Evolutionary conservation across 2,329 filamentous ascomycete species (phyloP).

Genomic region (Aspergillus clavatus): DNA sequence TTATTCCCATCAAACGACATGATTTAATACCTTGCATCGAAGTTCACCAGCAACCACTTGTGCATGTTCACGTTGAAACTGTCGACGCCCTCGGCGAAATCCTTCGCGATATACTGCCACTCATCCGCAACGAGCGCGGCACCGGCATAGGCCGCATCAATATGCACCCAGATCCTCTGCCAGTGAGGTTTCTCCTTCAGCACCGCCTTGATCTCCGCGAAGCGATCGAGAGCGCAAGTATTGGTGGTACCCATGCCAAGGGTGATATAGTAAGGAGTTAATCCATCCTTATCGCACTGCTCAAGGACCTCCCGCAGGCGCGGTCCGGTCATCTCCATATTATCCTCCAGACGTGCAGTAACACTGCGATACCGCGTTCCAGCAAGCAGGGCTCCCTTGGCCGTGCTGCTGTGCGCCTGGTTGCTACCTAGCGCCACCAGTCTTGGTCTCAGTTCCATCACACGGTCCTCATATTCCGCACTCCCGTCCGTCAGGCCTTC

Average conservation of each 20-base stretch:
- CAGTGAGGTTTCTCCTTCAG: slow-evolving; percentile 42
- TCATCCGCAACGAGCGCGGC: slow-evolving; percentile 78
- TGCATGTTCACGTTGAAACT: slow-evolving; percentile 95
- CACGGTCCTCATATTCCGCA: slow-evolving; percentile 63
- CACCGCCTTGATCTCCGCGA: slow-evolving; percentile 61
- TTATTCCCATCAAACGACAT: neutral
- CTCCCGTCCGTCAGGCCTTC: slow-evolving; percentile 43
- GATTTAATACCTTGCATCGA: slow-evolving; percentile 58
- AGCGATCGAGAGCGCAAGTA: slow-evolving; percentile 82
- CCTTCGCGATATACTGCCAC: slow-evolving; percentile 62
- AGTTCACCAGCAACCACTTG: slow-evolving; percentile 95
- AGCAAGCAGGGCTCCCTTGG: slow-evolving; percentile 81
- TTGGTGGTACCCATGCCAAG: slow-evolving; percentile 80
- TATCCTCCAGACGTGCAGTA: slow-evolving; percentile 56
- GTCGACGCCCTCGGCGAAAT: slow-evolving; percentile 63
- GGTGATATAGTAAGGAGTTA: slow-evolving; percentile 83
- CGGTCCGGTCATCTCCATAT: slow-evolving; percentile 65
- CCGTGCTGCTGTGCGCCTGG: slow-evolving; percentile 75
- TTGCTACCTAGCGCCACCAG: slow-evolving; percentile 78
- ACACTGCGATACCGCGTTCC: slow-evolving; percentile 76
- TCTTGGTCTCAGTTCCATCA: slow-evolving; percentile 60
- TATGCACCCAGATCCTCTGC: slow-evolving; percentile 76
- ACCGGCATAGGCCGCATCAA: slow-evolving; percentile 90
- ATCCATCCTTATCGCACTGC: slow-evolving; percentile 60
- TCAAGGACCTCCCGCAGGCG: slow-evolving; percentile 59